Percentiles rank a stretch among this genome's conserved stretches.
These are phyloP conservation scores for Ustilago tritici DNA, from an alignment of 1,284 basidiomycete genomes.

Conservation along the genomic window DNA sequence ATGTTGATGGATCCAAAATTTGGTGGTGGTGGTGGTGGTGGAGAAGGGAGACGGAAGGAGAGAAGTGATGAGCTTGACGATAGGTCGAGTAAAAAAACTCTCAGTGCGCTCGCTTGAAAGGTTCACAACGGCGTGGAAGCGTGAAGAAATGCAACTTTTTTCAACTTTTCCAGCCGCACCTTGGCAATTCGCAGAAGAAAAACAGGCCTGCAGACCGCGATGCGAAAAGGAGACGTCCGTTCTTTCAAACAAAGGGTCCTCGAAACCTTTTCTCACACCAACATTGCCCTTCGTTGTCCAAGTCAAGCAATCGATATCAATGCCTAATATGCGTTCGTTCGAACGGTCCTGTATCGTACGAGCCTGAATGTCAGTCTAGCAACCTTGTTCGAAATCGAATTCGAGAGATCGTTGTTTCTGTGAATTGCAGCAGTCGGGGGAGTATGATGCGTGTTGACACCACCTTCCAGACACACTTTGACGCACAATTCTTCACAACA, in stretches of 20 bases:
- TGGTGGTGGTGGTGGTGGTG: neutral
- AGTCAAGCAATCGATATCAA: neutral
- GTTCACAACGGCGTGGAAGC: constrained; percentile 13
- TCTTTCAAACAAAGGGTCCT: neutral
- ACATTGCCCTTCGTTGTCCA: neutral
- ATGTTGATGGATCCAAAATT: neutral
- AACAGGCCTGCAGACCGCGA: neutral
- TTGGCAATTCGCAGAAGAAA: neutral
- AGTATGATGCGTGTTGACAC: neutral
- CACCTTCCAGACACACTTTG: too few species aligned
- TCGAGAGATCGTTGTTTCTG: too few species aligned
- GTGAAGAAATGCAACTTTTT: constrained; percentile 19
- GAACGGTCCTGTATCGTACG: too few species aligned
- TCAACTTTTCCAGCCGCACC: neutral
- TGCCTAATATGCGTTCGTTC: too few species aligned
- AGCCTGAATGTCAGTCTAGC: too few species aligned
- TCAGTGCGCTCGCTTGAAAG: constrained; percentile 15
- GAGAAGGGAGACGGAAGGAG: neutral
- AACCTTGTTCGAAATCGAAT: too few species aligned
- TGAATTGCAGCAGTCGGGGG: too few species aligned
- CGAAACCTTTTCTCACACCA: neutral
- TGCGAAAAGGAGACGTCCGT: neutral
- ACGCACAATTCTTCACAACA: too few species aligned
- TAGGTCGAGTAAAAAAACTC: constrained; percentile 19
- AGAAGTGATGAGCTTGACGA: constrained; percentile 5